A percentile compares a stretch with the other conserved stretches of the same genome.
phyloP scores from a whole-genome alignment of 345 rosid species.

The Populus pruinosa region DNA sequence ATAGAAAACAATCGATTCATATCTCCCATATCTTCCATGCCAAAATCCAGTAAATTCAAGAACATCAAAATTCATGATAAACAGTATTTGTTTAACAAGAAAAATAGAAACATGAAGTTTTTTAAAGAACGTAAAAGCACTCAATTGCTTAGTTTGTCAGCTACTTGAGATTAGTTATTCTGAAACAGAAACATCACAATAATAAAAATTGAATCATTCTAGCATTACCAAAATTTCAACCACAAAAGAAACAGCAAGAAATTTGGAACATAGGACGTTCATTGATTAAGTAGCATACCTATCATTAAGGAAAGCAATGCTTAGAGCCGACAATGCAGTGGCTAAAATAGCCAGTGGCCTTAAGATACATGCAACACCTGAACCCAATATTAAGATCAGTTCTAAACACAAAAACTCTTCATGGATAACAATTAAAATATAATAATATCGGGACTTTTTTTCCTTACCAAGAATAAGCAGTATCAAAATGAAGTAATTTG shows the following conservation, averaged over 20 bases:
- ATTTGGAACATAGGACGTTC: not conserved
- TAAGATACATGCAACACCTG: slow-evolving; percentile 38
- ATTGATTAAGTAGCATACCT: slow-evolving; percentile 42
- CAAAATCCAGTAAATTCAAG: not conserved
- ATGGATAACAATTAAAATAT: not conserved
- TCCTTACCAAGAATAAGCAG: slow-evolving; percentile 72
- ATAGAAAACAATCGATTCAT: not conserved
- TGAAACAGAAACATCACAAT: not conserved
- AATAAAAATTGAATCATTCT: not conserved
- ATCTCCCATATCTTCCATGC: not conserved
- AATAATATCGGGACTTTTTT: not conserved
- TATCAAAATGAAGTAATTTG: slow-evolving; percentile 89
- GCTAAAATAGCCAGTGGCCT: slow-evolving; percentile 82
- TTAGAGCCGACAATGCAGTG: slow-evolving; percentile 58
- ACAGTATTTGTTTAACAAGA: not conserved
- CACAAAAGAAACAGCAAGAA: not conserved
- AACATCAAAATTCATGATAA: not conserved
- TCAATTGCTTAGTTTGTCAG: not conserved
- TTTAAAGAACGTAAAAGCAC: not conserved
- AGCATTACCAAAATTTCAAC: not conserved
- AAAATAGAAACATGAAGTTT: not conserved
- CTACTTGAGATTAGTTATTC: not conserved
- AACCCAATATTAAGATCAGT: slow-evolving; percentile 33
- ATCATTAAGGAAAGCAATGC: slow-evolving; percentile 81
- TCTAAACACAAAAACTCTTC: slow-evolving; percentile 20